These are phyloP conservation scores for Uncinocarpus reesii DNA, from an alignment of 2,329 filamentous ascomycete species.

Conservation along the genomic window DNA sequence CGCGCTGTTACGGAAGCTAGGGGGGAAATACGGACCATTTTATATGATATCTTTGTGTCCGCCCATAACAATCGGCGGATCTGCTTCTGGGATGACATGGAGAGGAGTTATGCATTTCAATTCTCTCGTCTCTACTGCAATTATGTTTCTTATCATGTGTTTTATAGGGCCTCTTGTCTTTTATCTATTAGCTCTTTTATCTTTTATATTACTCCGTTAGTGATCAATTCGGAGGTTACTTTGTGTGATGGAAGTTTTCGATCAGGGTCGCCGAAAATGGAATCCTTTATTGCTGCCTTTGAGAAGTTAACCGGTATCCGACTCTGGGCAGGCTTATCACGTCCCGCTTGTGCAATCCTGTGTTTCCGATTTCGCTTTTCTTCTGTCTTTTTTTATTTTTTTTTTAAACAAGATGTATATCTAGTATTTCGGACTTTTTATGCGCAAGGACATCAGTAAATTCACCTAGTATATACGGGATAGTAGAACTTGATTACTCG, in stretches of 20 bases:
- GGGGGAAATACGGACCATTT: background rate
- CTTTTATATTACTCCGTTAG: background rate
- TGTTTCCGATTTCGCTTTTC: too few species aligned
- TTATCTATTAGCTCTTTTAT: constrained; percentile 20
- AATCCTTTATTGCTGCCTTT: background rate
- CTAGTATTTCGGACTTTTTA: too few species aligned
- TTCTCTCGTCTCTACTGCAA: constrained; percentile 21
- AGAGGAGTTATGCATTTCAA: constrained; percentile 23
- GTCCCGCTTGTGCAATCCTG: too few species aligned
- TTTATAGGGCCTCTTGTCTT: constrained; percentile 17
- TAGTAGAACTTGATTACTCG: too few species aligned
- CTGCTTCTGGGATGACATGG: constrained; percentile 8
- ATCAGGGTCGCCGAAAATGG: constrained; percentile 3
- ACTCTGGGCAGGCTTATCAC: too few species aligned
- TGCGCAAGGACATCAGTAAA: too few species aligned
- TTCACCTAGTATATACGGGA: too few species aligned
- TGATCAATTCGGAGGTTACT: too few species aligned
- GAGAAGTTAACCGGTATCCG: too few species aligned
- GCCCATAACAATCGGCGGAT: background rate
- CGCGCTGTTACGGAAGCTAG: background rate
- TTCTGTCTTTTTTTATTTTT: too few species aligned
- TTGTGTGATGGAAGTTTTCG: background rate
- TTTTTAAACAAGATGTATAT: too few species aligned
- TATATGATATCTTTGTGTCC: constrained; percentile 1
- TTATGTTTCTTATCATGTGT: constrained; percentile 18